Conservation (phyloP, 306 rosid species). For the Cucurbita ficifolia region DNA sequence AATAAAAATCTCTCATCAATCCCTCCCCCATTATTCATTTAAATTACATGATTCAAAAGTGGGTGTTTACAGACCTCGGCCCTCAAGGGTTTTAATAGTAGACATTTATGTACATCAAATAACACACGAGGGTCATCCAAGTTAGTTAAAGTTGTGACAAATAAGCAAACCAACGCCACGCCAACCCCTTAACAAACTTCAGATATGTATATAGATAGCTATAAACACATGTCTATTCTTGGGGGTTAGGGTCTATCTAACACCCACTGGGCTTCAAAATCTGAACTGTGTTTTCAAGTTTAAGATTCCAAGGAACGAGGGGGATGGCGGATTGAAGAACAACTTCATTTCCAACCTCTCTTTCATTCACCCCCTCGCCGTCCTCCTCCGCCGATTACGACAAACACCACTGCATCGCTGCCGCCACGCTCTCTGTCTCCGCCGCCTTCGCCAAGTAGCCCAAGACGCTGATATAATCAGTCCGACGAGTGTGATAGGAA, state of each 20-base stretch:
- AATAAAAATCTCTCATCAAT: no score
- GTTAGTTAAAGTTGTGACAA: slow-evolving; percentile 46
- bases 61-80: no score
- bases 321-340: background rate
- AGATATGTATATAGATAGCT: background rate
- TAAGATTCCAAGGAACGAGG: background rate
- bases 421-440: slow-evolving; percentile 15
- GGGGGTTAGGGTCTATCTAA: background rate
- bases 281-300: background rate
- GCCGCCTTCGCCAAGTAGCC: slow-evolving; percentile 16
- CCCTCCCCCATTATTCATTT: no score
- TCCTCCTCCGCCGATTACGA: slow-evolving; percentile 14
- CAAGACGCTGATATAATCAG: slow-evolving; percentile 19
- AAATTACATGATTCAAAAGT: no score
- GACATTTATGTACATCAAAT: background rate
- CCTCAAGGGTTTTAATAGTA: no score
- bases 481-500: slow-evolving; percentile 28
- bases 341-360: slow-evolving; percentile 13
- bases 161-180: slow-evolving; percentile 41
- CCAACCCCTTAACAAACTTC: slow-evolving; percentile 12
- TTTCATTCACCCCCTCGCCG: slow-evolving; percentile 33
- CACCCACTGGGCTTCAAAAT: background rate
- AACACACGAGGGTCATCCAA: slow-evolving; percentile 16
- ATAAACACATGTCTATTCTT: background rate
- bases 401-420: background rate